Evolutionary conservation across 495 filamentous ascomycete genomes (phyloP), one percentile per base, ranked within the genome.

Genomic region (Sphaerosporella brunnea): DNA sequence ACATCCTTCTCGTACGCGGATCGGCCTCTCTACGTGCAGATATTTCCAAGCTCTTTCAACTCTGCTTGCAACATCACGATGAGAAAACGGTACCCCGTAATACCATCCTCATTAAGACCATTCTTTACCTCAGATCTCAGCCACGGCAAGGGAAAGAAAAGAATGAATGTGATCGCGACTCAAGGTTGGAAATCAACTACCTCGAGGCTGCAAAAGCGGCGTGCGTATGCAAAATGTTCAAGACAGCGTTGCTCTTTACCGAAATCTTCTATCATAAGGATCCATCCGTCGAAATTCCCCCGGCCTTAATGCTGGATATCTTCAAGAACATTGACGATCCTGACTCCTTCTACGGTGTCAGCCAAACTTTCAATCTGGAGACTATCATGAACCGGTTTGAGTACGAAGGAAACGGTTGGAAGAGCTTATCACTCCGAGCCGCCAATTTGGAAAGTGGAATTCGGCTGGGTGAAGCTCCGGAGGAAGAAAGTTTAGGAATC

Each of bases 261-360:
- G 90, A 97, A 57, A 73, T 87, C 19, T 71, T 23, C 20, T 7
- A 79, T 0, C 11, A 11, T 11, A 37, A 24, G 19, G 2, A n/a
- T n/a, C n/a, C n/a, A n/a, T n/a, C n/a, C 24, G 34, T 26, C 18
- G 41, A 36, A 9, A 36, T 23, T n/a, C 65, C 2, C 78, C 77
- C 47, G 74, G 84, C 44, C 73, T 67, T 90, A 15, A 62, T 95
- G 4, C 70, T 93, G 49, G 66, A 73, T 7, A 82, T 96, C 1
- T 97, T 84, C 60, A 79, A 79, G 62, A 82, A 84, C 48, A 79
- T 96, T 30, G 87, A 94, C 62, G 90, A 97, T 60, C 87, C 86
- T 11, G 90, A 97, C 59, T 76, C 87, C 15, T 96, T 87, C 61
- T 96, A 97, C 56, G 90, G 90, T n/a, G 77, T 96, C 18, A 72